Evolutionary conservation across 768 basidiomycete genomes (phyloP).

Genomic region (Holtermannia corniformis): DNA sequence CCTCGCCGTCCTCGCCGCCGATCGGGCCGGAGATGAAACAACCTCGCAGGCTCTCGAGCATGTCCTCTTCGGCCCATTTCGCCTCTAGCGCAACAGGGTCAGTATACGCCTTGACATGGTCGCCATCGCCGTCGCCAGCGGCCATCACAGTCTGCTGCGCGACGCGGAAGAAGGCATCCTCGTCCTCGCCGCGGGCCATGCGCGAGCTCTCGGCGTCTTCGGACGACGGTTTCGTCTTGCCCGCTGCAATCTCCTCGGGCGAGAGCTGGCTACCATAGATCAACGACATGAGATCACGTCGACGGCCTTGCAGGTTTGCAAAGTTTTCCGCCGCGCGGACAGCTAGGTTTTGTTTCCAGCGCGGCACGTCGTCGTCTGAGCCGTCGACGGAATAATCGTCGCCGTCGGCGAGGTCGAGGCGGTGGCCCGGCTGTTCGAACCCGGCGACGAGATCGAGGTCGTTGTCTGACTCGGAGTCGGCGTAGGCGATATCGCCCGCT

Average conservation of each 20-base stretch:
- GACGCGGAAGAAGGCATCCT: slow-evolving; percentile 68
- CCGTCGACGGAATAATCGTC: slow-evolving; percentile 44
- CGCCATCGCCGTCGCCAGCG: slow-evolving; percentile 39
- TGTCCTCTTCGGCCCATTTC: slow-evolving; percentile 74
- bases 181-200: slow-evolving; percentile 43
- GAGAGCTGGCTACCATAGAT: slow-evolving; percentile 66
- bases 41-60: slow-evolving; percentile 73
- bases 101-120: slow-evolving; percentile 60
- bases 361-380: slow-evolving; percentile 49
- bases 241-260: slow-evolving; percentile 57
- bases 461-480: slow-evolving; percentile 35
- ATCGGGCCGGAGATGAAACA: slow-evolving; percentile 76
- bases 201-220: slow-evolving; percentile 28
- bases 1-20: slow-evolving; percentile 30
- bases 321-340: slow-evolving; percentile 48
- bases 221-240: slow-evolving; percentile 38
- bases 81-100: slow-evolving; percentile 48
- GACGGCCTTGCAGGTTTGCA: slow-evolving; percentile 44
- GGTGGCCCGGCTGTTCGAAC: slow-evolving; percentile 50
- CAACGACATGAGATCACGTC: slow-evolving; percentile 71
- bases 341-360: slow-evolving; percentile 65
- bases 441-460: slow-evolving; percentile 41
- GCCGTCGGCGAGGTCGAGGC: slow-evolving; percentile 47
- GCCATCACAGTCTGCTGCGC: background rate
- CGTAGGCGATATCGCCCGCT: slow-evolving; percentile 33